These are phyloP conservation scores for Mycosphaerella arachidis DNA, from an alignment of 2,329 filamentous ascomycete genomes.

Conservation along the genomic window DNA sequence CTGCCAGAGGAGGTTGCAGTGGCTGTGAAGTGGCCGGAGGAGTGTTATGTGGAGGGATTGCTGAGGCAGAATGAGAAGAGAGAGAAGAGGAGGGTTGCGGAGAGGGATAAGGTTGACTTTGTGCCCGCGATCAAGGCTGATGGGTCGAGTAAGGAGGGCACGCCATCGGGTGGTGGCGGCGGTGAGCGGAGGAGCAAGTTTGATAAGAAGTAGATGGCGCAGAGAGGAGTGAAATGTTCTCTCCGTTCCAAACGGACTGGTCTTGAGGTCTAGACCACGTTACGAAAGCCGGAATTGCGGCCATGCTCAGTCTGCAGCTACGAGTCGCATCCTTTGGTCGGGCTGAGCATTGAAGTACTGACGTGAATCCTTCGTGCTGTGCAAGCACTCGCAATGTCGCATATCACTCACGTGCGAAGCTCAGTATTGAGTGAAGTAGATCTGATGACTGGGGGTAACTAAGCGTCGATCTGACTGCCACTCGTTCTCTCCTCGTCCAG, in stretches of 20 bases:
- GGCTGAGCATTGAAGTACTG: too few species aligned
- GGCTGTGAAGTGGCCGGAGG: constrained; percentile 38
- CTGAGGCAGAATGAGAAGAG: constrained; percentile 33
- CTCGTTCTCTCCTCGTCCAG: not conserved
- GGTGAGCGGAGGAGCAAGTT: constrained; percentile 14
- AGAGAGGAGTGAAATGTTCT: not conserved
- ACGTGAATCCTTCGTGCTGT: too few species aligned
- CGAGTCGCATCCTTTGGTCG: too few species aligned
- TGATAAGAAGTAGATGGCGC: constrained; percentile 5
- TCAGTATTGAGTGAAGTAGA: not conserved
- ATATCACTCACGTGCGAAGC: not conserved
- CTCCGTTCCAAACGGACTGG: too few species aligned
- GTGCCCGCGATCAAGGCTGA: constrained; percentile 22
- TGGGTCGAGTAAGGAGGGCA: constrained; percentile 6
- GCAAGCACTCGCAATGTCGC: too few species aligned
- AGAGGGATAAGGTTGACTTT: constrained; percentile 30
- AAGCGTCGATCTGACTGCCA: not conserved
- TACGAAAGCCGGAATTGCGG: too few species aligned
- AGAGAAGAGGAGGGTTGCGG: constrained; percentile 37
- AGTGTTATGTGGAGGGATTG: constrained; percentile 39
- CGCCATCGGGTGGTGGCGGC: not conserved
- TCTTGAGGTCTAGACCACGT: too few species aligned
- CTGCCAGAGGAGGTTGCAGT: constrained; percentile 37
- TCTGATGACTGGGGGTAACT: not conserved
- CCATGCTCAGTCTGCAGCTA: too few species aligned